Base-by-base conservation (phyloP, 1,284 basidiomycete genomes). In the Marasmius sp. region DNA sequence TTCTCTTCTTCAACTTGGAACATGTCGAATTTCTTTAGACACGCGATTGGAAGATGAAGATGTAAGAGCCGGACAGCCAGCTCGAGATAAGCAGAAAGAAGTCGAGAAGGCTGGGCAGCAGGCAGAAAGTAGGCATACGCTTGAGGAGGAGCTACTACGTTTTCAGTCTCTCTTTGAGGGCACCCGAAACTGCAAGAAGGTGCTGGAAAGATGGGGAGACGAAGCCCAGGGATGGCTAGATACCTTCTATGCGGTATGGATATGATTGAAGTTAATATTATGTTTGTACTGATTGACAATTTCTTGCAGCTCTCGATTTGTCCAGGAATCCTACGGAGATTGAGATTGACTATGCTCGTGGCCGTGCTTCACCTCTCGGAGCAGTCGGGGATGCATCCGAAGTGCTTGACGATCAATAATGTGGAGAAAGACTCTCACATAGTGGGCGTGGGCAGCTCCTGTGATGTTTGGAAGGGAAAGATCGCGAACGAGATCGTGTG, bases 381-480 rank as follows among this genome's bases (percentile, higher is more conserved):
- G n/a, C 45, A 38, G 10, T 51, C 57, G 5, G 37, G 34, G 18
- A 20, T 59, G 18, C 51, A 36, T 11, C 57, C 57, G 37, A 49
- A 51, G 37, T 59, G 57, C 48, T n/a, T 51, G 12, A 11, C 10
- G 6, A 34, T 58, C 12, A 27, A n/a, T 3, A 47, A 14, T 2
- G 45, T 47, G 45, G 20, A 47, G 16, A 47, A 47, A 47, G 57
- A 47, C 12, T 20, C 50, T 2, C 18, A 59, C 22, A 27, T 47
- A 34, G 57, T 51, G 6, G 48, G 16, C 7, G 27, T 33, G 6
- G 57, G 57, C 22, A 47, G 57, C 22, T 59, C 51, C 34, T 47
- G 57, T 9, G 57, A 59, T 2, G 38, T 59, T 12, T 59, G 57
- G 57, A 59, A 47, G 20, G 45, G 45, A 47, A 47, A n/a, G n/a